Evolutionary conservation across 306 rosid genomes (phyloP), one percentile per base, ranked within the genome.

Genomic region (Crotalaria pallida): DNA sequence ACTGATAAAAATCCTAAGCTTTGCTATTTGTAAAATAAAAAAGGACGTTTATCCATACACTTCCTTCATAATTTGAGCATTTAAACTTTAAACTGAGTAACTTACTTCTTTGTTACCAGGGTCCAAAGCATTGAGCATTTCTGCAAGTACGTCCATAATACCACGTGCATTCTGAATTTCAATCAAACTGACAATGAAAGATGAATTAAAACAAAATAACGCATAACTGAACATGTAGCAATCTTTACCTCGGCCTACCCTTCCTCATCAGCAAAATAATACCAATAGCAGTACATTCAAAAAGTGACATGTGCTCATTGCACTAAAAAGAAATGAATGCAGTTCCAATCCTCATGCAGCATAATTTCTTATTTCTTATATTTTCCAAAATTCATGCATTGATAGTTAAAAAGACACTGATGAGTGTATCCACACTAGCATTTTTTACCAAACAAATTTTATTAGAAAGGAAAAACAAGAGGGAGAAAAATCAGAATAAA

Each of bases 141-240:
- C 98, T 3, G 96, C 72, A 60, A 94, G 92, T 74, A 94, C 97
- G 66, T 94, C 98, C 98, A 90, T 87, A 78, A 94, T 87, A 52
- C 98, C 98, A 56, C 94, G 89, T 58, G 96, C 98, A 86, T 94
- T 94, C 85, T 94, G 98, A 80, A 94, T 85, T 94, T 94, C 97
- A 0, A 89, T 77, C 87, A 90, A 69, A 79, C 99, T 94, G 84
- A 41, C 47, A 79, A 81, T 27, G 45, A 79, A 71, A 13, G 15
- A 67, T 66, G 16, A 27, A 75, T 80, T 63, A 43, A 73, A 84
- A 58, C 11, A 72, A 26, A 57, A 45, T 23, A 7, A 27, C 6
- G 40, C 61, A 65, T 8, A 51, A 63, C 52, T 61, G 10, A 1
- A 31, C 38, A 58, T 36, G 64, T 40, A 16, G 72, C 3, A 52